A percentile compares a stretch with the other conserved stretches of the same genome.
These are phyloP conservation scores for Tolypocladium paradoxum DNA, from an alignment of 2,329 filamentous ascomycete genomes.

Conservation along the genomic window DNA sequence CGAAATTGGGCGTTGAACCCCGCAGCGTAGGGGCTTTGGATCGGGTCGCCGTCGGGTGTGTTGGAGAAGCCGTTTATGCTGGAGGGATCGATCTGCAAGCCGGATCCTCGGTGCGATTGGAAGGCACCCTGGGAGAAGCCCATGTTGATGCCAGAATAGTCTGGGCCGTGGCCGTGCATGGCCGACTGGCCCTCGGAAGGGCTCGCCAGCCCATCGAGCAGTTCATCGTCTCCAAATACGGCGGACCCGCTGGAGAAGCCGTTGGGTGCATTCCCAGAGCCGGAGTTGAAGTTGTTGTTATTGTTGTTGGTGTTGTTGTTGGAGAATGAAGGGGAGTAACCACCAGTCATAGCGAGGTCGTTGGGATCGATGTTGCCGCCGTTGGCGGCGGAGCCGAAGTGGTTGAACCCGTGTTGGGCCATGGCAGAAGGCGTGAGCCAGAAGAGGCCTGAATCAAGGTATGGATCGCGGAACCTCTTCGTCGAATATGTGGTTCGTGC, in stretches of 20 bases:
- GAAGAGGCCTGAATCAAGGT: not conserved
- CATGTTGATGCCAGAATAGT: conserved; percentile 49
- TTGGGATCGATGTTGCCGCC: conserved; percentile 68
- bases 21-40: conserved; percentile 79
- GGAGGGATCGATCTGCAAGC: conserved; percentile 52
- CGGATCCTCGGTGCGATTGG: conserved; percentile 40
- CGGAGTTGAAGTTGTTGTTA: conserved; percentile 43
- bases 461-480: not conserved
- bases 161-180: conserved; percentile 43
- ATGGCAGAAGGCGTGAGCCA: conserved; percentile 23
- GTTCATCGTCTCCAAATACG: conserved; percentile 77
- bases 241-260: conserved; percentile 71
- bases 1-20: conserved; percentile 75
- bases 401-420: conserved; percentile 46
- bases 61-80: conserved; percentile 77
- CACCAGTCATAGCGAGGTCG: conserved; percentile 60
- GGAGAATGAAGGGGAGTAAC: conserved; percentile 49
- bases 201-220: conserved; percentile 61
- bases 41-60: conserved; percentile 83
- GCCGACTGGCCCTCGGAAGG: conserved; percentile 40
- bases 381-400: conserved; percentile 43
- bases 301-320: conserved; percentile 35
- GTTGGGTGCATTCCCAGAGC: conserved; percentile 47
- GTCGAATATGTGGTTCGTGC: not conserved
- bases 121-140: conserved; percentile 45